Conservation (phyloP, 768 basidiomycete genomes). For the Antrodiella citrinella region DNA sequence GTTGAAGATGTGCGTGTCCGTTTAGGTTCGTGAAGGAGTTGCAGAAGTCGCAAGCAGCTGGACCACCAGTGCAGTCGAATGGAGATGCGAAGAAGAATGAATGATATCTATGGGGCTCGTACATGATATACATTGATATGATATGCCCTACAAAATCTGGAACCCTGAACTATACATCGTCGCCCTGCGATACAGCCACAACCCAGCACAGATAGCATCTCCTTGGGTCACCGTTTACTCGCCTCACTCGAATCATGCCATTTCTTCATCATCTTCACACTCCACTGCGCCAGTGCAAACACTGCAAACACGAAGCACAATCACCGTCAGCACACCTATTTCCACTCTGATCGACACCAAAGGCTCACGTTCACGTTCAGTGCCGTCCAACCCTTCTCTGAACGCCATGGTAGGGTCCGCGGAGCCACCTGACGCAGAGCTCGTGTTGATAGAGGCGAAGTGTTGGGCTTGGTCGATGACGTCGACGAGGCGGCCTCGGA, state of each 20-base stretch:
- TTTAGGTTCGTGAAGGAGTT: slow-evolving; percentile 21
- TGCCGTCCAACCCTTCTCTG: slow-evolving; percentile 86
- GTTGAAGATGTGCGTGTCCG: slow-evolving; percentile 42
- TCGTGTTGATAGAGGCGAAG: slow-evolving; percentile 41
- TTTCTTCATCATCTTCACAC: slow-evolving; percentile 61
- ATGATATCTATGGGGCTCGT: slow-evolving; percentile 4
- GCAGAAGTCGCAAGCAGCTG: slow-evolving; percentile 9
- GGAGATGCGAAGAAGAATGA: slow-evolving; percentile 5
- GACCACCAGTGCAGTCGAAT: not conserved
- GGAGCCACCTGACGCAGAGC: slow-evolving; percentile 30
- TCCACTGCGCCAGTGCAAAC: slow-evolving; percentile 80
- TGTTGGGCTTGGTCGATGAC: slow-evolving; percentile 84
- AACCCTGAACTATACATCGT: too few relatives aligned
- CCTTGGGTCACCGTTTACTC: slow-evolving; percentile 39
- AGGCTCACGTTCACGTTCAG: slow-evolving; percentile 78
- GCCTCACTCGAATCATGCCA: slow-evolving; percentile 76
- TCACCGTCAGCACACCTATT: not conserved
- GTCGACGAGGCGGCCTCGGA: slow-evolving; percentile 68
- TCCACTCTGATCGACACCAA: not conserved
- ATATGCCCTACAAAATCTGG: too few relatives aligned
- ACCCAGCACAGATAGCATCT: too few relatives aligned
- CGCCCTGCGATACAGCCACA: not conserved
- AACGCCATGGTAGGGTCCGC: slow-evolving; percentile 66
- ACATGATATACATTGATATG: too few relatives aligned
- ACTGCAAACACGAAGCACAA: slow-evolving; percentile 37